Base-by-base conservation (phyloP, 345 rosid genomes). In the Boechera retrofracta region DNA sequence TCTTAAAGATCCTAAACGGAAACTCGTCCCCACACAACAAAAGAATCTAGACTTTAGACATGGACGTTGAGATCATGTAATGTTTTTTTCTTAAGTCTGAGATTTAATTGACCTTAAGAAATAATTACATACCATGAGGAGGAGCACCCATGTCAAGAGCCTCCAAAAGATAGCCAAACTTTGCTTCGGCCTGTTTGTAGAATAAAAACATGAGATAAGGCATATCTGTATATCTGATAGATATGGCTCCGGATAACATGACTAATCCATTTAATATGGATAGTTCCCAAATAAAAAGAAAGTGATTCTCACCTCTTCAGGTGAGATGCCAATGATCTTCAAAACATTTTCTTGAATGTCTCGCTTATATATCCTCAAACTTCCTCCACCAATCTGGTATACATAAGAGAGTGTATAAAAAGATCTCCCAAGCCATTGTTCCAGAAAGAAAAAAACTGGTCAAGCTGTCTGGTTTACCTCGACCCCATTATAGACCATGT, bases 91-190 rank as follows among this genome's bases (percentile, higher is more conserved):
- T 13, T 2, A 31, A 6, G 3, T 31, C 47, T 21, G 57, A 56
- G 57, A n/a, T 67, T 58, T 59, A 9, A 4, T 26, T 75, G 67
- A 36, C 5, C 36, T 16, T 44, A 1, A 24, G 51, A 32, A 52
- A 33, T 16, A 49, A 41, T 31, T 16, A 33, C 78, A 67, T 85
- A 92, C 98, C 98, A 76, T 92, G 97, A 39, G 99, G 99, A 62
- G 99, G 99, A 74, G 99, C 99, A 74, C 99, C 99, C 89, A 92
- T 92, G 78, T 95, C 98, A 57, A 95, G 85, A 75, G 98, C 98
- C 87, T 95, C 99, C 63, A 92, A 82, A 69, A 95, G 96, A 83
- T 92, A 95, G 35, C 98, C 99, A 74, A 95, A 95, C 87, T 95
- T 90, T 10, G 80, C 86, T 86, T 95, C 98, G 48, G 98, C 98